Percentiles rank a stretch among this genome's conserved stretches.
Evolutionary conservation across 371 early-diverging fungal genomes (phyloP).

Genomic region (Mortierella sp.): DNA sequence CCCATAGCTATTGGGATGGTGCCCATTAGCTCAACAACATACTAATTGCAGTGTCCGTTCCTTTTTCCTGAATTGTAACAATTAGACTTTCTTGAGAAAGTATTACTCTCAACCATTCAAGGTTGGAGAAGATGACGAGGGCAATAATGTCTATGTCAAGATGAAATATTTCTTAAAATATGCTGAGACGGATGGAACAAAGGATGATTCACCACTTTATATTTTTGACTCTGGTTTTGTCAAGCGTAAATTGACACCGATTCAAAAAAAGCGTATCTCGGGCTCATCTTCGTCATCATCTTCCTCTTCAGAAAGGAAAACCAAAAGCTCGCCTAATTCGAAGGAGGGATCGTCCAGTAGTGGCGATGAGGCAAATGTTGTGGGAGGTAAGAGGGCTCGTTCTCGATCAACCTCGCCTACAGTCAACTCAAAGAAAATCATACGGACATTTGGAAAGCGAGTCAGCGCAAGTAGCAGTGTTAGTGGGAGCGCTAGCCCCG

Average conservation of each 20-base stretch:
- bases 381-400: conserved; percentile 40
- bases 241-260: conserved; percentile 55
- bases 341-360: conserved; percentile 14
- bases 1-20: neutral
- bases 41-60: neutral
- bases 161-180: conserved; percentile 81
- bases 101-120: conserved; percentile 79
- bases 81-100: conserved; percentile 63
- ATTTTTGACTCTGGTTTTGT: conserved; percentile 82
- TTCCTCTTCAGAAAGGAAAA: conserved; percentile 34
- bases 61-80: neutral
- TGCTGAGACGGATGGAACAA: conserved; percentile 63
- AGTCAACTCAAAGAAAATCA: conserved; percentile 22
- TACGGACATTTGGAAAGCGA: conserved; percentile 47
- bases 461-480: conserved; percentile 8
- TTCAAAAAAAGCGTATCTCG: conserved; percentile 45
- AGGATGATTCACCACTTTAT: conserved; percentile 87
- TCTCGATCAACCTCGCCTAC: conserved; percentile 39
- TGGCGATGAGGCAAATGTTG: conserved; percentile 24
- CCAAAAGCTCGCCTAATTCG: conserved; percentile 1
- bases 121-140: conserved; percentile 86
- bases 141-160: conserved; percentile 77
- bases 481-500: conserved; percentile 5
- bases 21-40: neutral
- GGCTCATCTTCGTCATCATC: conserved; percentile 49